Conservation (phyloP, 108 stramenopile genomes). For the Seminavis robusta region DNA sequence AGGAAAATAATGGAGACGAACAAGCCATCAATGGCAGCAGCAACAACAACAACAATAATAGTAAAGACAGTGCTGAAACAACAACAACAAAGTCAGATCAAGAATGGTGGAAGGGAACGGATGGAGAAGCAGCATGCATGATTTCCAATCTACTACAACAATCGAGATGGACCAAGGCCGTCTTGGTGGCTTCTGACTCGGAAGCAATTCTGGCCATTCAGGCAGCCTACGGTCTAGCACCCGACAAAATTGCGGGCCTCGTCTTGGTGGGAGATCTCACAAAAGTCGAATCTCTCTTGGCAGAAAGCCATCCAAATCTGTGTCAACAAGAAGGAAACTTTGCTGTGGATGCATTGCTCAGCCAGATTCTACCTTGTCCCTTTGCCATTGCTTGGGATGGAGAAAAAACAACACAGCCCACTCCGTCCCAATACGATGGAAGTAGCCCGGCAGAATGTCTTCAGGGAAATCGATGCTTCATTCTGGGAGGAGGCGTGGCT, state of each 20-base stretch:
- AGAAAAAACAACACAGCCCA: constrained; percentile 14
- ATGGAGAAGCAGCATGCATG: constrained; percentile 6
- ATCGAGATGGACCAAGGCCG: constrained; percentile 42
- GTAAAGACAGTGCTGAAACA: neutral
- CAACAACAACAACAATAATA: constrained; percentile 1
- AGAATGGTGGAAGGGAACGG: too few species aligned
- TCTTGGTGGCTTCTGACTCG: constrained; percentile 50
- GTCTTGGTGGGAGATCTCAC: constrained; percentile 44
- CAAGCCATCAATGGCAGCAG: constrained; percentile 3
- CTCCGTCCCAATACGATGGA: neutral
- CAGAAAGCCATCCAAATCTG: neutral
- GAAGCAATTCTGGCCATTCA: constrained; percentile 44
- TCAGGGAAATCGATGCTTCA: constrained; percentile 15
- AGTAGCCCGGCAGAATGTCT: too few species aligned
- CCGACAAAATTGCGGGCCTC: constrained; percentile 41
- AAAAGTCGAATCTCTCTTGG: too few species aligned
- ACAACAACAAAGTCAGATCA: constrained; percentile 46
- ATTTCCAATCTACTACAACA: constrained; percentile 25
- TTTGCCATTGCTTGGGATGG: constrained; percentile 59
- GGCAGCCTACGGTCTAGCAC: constrained; percentile 44
- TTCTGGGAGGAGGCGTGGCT: constrained; percentile 51
- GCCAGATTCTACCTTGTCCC: constrained; percentile 37
- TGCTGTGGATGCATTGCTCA: constrained; percentile 32
- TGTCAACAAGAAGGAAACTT: neutral
- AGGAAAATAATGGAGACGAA: neutral